phyloP scores from a whole-genome alignment of 805 yeast species.

The Myxozyma neotropica region DNA sequence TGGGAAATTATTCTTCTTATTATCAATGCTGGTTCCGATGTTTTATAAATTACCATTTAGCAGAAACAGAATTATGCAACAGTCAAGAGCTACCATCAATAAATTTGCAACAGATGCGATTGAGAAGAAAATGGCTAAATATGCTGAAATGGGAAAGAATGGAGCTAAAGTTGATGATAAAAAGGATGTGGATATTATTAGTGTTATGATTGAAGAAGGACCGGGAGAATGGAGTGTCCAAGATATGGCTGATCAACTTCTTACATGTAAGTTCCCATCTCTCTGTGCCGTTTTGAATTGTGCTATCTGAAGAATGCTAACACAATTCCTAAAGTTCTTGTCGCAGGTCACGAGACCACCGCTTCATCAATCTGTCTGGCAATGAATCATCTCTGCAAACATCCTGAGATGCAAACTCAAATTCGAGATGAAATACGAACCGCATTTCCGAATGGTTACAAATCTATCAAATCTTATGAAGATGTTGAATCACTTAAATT shows the following conservation, averaged over 20 bases:
- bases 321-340: background rate
- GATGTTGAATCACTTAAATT: slow-evolving; percentile 22
- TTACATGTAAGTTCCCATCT: slow-evolving; percentile 15
- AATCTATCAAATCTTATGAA: slow-evolving; percentile 10
- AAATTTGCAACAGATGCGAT: slow-evolving; percentile 26
- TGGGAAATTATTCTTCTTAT: slow-evolving; percentile 1
- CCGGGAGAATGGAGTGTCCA: slow-evolving; percentile 14
- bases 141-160: background rate
- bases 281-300: background rate
- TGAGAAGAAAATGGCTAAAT: slow-evolving; percentile 9
- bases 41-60: slow-evolving; percentile 19
- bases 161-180: background rate
- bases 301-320: too few relatives aligned
- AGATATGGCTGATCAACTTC: slow-evolving; percentile 25
- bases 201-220: slow-evolving; percentile 27
- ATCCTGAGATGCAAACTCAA: slow-evolving; percentile 20
- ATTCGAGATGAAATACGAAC: slow-evolving; percentile 22
- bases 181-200: slow-evolving; percentile 20
- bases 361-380: slow-evolving; percentile 22
- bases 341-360: slow-evolving; percentile 32
- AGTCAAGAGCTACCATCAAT: slow-evolving; percentile 7
- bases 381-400: slow-evolving; percentile 8
- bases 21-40: slow-evolving; percentile 16
- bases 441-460: slow-evolving; percentile 21
- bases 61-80: slow-evolving; percentile 3